A percentile compares a stretch with the other conserved stretches of the same genome.
Conservation (phyloP, 1,284 basidiomycete genomes). For the Ustilago xerochloae region DNA sequence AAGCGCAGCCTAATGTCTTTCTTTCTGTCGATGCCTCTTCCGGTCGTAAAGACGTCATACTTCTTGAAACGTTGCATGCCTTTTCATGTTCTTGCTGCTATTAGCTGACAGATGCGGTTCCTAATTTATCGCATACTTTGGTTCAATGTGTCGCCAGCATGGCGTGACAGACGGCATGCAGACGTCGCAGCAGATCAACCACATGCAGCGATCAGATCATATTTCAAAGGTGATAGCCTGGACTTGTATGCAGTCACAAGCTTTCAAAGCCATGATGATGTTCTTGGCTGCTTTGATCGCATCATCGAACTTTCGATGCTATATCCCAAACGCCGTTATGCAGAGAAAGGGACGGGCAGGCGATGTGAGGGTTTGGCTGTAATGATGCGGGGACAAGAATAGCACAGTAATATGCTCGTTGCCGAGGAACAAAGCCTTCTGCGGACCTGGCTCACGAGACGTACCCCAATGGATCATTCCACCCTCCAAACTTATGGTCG, state of each 20-base stretch:
- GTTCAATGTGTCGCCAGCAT: conserved; percentile 7
- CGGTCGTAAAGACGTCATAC: conserved; percentile 14
- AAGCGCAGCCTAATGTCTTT: neutral
- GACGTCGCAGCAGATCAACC: neutral
- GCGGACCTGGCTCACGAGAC: conserved; percentile 12
- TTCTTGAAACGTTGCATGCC: neutral
- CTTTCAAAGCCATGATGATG: neutral
- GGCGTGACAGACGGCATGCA: neutral
- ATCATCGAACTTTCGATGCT: conserved; percentile 2
- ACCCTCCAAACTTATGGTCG: neutral
- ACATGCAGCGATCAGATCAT: neutral
- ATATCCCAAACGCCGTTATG: neutral
- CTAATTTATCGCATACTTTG: neutral
- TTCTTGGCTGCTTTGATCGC: neutral
- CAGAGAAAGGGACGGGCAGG: too few relatives aligned
- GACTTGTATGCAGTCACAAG: neutral
- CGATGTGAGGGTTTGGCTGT: neutral
- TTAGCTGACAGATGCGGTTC: conserved; percentile 19
- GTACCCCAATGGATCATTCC: conserved; percentile 38
- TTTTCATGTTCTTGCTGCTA: neutral
- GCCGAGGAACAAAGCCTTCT: neutral
- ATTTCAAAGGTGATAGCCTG: neutral
- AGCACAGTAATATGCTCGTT: neutral
- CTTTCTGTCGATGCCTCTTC: neutral
- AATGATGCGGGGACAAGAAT: conserved; percentile 1